phyloP scores from a whole-genome alignment of 495 filamentous ascomycete species.

The Bryoglossum gracile region DNA sequence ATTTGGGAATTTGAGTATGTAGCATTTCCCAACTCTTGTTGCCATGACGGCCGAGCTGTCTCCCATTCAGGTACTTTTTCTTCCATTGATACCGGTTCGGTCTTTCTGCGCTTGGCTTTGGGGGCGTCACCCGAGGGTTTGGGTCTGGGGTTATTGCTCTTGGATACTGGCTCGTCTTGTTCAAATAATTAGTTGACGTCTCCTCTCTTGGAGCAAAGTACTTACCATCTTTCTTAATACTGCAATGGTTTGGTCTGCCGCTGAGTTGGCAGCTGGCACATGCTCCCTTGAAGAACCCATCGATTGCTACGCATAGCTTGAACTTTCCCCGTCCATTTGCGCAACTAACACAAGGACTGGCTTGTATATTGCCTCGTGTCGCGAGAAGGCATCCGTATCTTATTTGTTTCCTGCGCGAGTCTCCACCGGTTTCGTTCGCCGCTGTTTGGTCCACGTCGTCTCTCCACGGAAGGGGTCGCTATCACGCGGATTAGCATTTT shows the following conservation, averaged over 20 bases:
- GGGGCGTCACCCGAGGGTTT: slow-evolving; percentile 5
- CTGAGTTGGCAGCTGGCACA: slow-evolving; percentile 24
- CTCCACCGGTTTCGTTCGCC: slow-evolving; percentile 22
- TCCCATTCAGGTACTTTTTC: slow-evolving; percentile 18
- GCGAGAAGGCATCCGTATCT: slow-evolving; percentile 23
- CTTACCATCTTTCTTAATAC: slow-evolving; percentile 24
- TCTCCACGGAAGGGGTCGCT: slow-evolving; percentile 24
- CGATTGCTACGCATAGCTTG: slow-evolving; percentile 20
- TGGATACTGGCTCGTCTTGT: neutral
- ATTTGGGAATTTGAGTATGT: too few species aligned
- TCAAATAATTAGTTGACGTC: neutral
- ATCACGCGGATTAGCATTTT: slow-evolving; percentile 7
- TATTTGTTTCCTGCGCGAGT: slow-evolving; percentile 24
- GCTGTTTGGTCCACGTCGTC: slow-evolving; percentile 21
- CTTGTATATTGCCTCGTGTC: slow-evolving; percentile 19
- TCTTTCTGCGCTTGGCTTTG: slow-evolving; percentile 15
- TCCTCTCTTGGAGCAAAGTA: neutral
- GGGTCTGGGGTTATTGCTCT: slow-evolving; percentile 5
- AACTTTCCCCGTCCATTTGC: slow-evolving; percentile 26
- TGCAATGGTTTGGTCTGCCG: slow-evolving; percentile 22
- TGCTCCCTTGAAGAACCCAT: slow-evolving; percentile 23
- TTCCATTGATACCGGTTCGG: too few species aligned
- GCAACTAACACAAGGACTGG: slow-evolving; percentile 16
- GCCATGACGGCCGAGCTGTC: slow-evolving; percentile 18
- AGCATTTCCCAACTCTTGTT: slow-evolving; percentile 17